Evolutionary conservation across 495 filamentous ascomycete species (phyloP), one percentile per base, ranked within the genome.

Genomic region (Penicillium paxilli): DNA sequence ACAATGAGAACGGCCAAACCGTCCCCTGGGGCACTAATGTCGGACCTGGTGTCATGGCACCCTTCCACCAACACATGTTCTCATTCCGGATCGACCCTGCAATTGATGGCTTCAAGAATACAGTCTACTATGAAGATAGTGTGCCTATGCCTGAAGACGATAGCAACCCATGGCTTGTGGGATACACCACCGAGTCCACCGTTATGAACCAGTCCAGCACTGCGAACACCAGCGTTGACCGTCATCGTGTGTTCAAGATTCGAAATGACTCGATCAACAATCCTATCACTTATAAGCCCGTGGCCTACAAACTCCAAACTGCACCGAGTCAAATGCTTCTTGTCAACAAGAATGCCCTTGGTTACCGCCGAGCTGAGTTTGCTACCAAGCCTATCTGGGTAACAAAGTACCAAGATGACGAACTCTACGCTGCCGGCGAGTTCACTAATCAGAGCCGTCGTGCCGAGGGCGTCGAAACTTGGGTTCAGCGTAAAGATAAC

Each of bases 1-100:
- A 91, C 47, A 70, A 75, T 20, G 59, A 71, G 21, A 68, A 70
- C 28, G 69, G 70, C 1, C 77, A 86, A 16, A 87, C 84, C 16
- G 69, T 87, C 50, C 85, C 77, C 22, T 96, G 87, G 80, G 92
- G 92, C 38, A 96, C 92, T 1, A 80, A 92, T 26, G 89, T 96
- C 7, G 87, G 91, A 53, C 92, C 91, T 0, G 92, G 92, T 0
- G 90, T 92, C 8, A 81, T 96, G 44, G 90, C 80, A 21, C 76
- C 83, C 49, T 83, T 83, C 65, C 92, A 96, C 58, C 92, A 96
- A 61, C 92, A 96, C 71, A 89, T 96, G 68, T 94, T 96, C 72
- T 90, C 87, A 2, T 83, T 96, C 1, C 87, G 92, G 12, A 78
- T 96, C 14, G 91, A 96, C 67, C 91, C 92, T 5, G 81, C 83